These are phyloP conservation scores for Flaveria linearis DNA, from an alignment of 129 eudicot species.

Conservation along the genomic window DNA sequence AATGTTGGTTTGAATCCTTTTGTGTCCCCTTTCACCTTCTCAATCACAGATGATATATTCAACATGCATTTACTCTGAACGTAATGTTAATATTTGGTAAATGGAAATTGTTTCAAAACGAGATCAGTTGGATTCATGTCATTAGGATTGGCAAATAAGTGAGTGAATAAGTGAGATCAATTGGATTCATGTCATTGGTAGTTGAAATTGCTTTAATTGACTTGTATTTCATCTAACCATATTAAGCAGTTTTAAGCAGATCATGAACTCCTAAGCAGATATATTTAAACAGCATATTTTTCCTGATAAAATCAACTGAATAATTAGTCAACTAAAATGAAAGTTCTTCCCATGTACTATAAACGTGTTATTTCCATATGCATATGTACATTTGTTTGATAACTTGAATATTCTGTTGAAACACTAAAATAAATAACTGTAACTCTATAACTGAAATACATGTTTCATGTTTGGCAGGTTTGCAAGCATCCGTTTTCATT, in stretches of 20 bases:
- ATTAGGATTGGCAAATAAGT: background rate
- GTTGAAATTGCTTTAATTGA: background rate
- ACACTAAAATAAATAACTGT: background rate
- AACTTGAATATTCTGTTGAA: background rate
- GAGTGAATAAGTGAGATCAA: background rate
- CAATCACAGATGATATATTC: background rate
- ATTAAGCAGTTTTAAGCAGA: background rate
- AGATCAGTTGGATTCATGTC: background rate
- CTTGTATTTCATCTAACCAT: background rate
- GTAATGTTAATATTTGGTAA: background rate
- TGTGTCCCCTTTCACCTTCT: background rate
- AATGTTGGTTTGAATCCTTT: background rate
- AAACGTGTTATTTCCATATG: conserved; percentile 1
- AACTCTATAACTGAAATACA: background rate
- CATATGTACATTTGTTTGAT: background rate
- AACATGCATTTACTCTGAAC: background rate
- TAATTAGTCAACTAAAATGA: background rate
- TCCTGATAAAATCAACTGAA: background rate
- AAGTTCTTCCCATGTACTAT: background rate
- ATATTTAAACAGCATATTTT: background rate
- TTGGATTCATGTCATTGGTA: background rate
- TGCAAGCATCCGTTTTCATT: conserved; percentile 89
- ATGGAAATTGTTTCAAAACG: background rate
- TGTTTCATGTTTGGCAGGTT: conserved; percentile 52
- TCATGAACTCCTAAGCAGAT: background rate